These are phyloP conservation scores for Tylopilus rubrobrunneus DNA, from an alignment of 768 basidiomycete species.

Conservation along the genomic window DNA sequence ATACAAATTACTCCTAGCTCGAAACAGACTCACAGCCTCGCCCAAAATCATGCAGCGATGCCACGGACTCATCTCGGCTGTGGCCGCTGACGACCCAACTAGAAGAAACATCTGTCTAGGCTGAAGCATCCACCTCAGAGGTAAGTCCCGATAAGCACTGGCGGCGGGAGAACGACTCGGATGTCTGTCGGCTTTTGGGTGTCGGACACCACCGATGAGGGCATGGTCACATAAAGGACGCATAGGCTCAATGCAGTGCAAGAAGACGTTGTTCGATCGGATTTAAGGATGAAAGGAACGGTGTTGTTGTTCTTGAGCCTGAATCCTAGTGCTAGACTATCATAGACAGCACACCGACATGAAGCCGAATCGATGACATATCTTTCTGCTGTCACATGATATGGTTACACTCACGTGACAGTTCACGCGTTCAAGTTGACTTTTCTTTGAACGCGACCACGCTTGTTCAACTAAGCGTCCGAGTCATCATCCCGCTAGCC, in stretches of 20 bases:
- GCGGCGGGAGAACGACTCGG: background rate
- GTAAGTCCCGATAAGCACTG: background rate
- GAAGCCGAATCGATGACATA: too few relatives aligned
- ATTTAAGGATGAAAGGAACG: too few relatives aligned
- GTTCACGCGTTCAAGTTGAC: slow-evolving; percentile 27
- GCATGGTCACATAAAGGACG: background rate
- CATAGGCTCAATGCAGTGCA: background rate
- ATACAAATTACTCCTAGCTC: slow-evolving; percentile 14
- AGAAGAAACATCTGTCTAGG: background rate
- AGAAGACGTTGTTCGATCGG: background rate
- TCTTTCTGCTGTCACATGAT: slow-evolving; percentile 13
- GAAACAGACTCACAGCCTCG: slow-evolving; percentile 13
- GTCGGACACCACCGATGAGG: background rate
- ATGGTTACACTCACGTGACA: slow-evolving; percentile 20
- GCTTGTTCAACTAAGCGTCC: slow-evolving; percentile 1
- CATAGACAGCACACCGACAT: too few relatives aligned
- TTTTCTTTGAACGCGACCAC: slow-evolving; percentile 11
- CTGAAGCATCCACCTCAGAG: background rate
- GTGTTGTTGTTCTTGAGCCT: too few relatives aligned
- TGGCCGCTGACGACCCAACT: background rate
- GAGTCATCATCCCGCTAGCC: background rate
- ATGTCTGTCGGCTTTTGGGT: slow-evolving; percentile 11
- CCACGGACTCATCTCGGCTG: background rate
- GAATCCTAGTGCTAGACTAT: background rate
- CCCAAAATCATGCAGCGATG: background rate